Conservation (phyloP, 2,329 filamentous ascomycete genomes). For the Pseudogymnoascus sp. region DNA sequence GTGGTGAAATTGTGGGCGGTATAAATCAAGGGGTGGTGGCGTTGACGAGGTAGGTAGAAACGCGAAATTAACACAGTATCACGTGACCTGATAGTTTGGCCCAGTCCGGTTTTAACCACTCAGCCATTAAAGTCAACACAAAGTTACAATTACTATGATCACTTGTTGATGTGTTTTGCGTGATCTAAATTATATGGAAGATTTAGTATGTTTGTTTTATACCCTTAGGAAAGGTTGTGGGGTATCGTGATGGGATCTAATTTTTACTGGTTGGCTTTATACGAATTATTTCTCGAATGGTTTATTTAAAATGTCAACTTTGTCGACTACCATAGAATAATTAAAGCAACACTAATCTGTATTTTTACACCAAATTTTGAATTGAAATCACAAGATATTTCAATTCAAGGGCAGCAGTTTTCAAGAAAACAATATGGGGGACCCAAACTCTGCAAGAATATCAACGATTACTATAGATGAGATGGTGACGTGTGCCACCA, state of each 20-base stretch:
- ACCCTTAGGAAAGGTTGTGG: neutral
- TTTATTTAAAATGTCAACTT: neutral
- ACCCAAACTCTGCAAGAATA: no score
- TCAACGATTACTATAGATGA: neutral
- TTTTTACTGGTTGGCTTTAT: neutral
- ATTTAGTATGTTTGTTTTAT: neutral
- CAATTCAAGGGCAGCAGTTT: neutral
- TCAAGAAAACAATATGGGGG: neutral
- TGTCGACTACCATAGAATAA: neutral
- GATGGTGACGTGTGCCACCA: neutral
- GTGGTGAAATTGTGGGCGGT: neutral
- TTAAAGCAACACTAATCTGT: neutral
- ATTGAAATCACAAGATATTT: neutral
- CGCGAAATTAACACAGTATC: neutral
- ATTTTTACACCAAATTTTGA: neutral
- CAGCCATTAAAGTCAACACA: neutral
- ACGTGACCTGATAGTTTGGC: neutral
- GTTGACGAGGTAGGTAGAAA: neutral
- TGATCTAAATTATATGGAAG: neutral
- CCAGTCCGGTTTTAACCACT: neutral
- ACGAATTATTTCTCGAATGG: neutral
- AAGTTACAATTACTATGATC: neutral
- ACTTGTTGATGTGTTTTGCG: neutral
- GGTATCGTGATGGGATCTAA: neutral
- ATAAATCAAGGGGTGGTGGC: neutral